Evolutionary conservation across 2,329 filamentous ascomycete species (phyloP), one percentile per base, ranked within the genome.

Genomic region (Stagonosporopsis rhizophila): DNA sequence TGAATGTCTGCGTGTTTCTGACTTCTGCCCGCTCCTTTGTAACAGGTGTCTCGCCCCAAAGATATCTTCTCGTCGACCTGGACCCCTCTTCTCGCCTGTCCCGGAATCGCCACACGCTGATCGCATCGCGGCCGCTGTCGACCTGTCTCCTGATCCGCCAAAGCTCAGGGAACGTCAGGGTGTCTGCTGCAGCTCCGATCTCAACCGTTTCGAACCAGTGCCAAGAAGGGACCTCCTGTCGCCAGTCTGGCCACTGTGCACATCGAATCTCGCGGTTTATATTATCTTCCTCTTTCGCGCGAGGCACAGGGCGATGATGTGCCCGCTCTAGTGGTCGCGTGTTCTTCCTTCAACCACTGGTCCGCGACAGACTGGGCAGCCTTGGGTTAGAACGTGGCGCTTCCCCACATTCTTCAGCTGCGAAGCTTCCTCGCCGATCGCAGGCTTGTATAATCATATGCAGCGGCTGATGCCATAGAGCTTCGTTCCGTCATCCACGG

Each of bases 391-490:
- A 68, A 70, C 68, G 73, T 75, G 72, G 72, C 72, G 70, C 65
- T 72, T 73, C 70, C 67, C 71, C 71, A 73, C 73, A 69, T 67
- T 69, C 66, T 66, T 65, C 66, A 65, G 64, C 61, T 64, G 66
- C 64, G 64, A 62, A 69, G 64, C 65, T 59, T 64, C 61, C 56
- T 67, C 62, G 65, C 60, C 61, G 67, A 73, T 68, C 61, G 48
- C 57, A 61, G 64, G 61, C 70, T 58, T 64, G 64, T 68, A 62
- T 64, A 61, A 58, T 67, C 61, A 58, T 60, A 74, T 74, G 71
- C 71, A 62, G 70, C 71, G 64, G 66, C 69, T 66, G 67, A 74
- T 74, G 70, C 65, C 62, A 67, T 72, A 72, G 66, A 66, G 68
- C 70, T 67, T 67, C 63, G 62, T 69, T 66, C 71, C 68, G 66